Percentiles rank a stretch among this genome's conserved stretches.
phyloP scores from a whole-genome alignment of 768 basidiomycete species.

The Pleurotus cornucopiae region DNA sequence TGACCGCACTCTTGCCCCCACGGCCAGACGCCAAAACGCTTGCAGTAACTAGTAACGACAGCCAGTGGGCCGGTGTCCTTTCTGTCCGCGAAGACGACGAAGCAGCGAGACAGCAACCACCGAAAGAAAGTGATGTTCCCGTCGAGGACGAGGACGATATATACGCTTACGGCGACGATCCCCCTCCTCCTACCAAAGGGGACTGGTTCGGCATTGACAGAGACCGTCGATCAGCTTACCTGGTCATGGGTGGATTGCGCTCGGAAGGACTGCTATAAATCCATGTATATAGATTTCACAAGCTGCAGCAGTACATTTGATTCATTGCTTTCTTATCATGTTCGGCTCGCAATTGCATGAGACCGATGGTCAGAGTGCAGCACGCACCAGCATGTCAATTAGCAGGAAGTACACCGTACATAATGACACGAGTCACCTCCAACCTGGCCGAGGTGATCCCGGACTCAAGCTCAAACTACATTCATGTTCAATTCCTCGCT shows the following conservation, averaged over 20 bases:
- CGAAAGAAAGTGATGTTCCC: constrained; percentile 7
- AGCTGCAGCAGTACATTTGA: background rate
- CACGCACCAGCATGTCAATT: too few species aligned
- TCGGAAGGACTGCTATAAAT: constrained; percentile 61
- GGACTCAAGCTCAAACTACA: too few species aligned
- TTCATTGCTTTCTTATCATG: background rate
- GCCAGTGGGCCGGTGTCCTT: constrained; percentile 78
- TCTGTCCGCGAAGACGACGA: constrained; percentile 71
- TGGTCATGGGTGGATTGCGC: constrained; percentile 73
- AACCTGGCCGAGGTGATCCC: too few species aligned
- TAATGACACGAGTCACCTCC: too few species aligned
- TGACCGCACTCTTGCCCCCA: constrained; percentile 72
- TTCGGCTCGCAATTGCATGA: too few species aligned
- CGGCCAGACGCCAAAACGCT: constrained; percentile 69
- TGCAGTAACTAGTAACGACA: constrained; percentile 73
- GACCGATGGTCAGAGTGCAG: too few species aligned
- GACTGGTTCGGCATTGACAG: constrained; percentile 80
- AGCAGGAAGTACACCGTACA: too few species aligned
- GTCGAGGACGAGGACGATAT: constrained; percentile 41
- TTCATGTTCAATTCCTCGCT: background rate
- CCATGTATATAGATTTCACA: background rate
- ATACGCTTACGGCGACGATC: constrained; percentile 56
- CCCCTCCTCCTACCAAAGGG: constrained; percentile 41
- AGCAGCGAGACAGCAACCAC: constrained; percentile 20
- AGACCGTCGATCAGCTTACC: constrained; percentile 73